Base-by-base conservation (phyloP, 1,139 yeast genomes). In the Hansenula lynferdii region DNA sequence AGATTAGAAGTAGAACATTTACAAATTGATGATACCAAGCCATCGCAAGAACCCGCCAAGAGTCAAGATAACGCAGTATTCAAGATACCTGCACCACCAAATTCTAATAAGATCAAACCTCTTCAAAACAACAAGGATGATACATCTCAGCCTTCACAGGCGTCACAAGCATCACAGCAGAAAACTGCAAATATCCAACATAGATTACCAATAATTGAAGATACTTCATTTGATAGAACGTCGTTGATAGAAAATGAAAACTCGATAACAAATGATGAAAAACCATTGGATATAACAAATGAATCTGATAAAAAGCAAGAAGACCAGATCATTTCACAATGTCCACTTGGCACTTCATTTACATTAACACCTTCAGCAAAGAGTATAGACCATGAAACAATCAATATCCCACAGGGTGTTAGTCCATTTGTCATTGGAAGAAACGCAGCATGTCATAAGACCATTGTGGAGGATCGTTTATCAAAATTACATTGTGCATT, bases 401-500 rank as follows among this genome's bases (percentile, higher is more conserved):
- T 89, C 8, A 66, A 68, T 41, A 66, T 89, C 12, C 71, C 75
- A 31, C 87, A 80, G 50, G 84, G 85, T 14, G 68, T 69, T 12
- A 76, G 73, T 35, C 79, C 82, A 5, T 81, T 75, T 54, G 67
- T 78, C 33, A 70, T 84, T 38, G 94, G 94, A 0, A 60, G 94
- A 34, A 70, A 74, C 11, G 80, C 75, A 36, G 69, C 75, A 2
- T 77, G 85, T 43, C 78, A 81, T 50, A 68, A 71, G 18, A 66
- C 64, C 34, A 73, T 87, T 14, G 67, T 72, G 29, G 96, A 89
- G 51, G 83, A 75, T 49, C 65, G 96, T 37, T 72, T 90, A 51
- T 89, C 97, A 3, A 85, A 87, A 47, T 70, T 82, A 4, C 97
- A 92, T 57, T 89, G 97, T 56, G 66, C 80, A 28, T 64, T 92